These are phyloP conservation scores for Neurospora intermedia DNA, from an alignment of 495 filamentous ascomycete genomes.

Conservation along the genomic window DNA sequence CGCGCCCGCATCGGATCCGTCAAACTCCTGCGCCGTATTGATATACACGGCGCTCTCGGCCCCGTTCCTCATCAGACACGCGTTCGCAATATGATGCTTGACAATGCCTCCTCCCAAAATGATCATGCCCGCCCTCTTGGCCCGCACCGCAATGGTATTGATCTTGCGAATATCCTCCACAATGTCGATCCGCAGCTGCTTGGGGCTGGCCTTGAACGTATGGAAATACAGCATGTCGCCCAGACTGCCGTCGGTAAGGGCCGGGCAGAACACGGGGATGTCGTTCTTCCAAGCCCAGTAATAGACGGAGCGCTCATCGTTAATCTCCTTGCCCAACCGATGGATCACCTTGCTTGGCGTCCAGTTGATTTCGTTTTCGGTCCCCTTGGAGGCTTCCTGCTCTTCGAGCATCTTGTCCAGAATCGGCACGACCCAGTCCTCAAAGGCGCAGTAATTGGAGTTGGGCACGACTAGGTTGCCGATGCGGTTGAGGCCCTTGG, in stretches of 20 bases:
- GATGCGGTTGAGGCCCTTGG: conserved; percentile 84
- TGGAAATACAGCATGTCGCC: conserved; percentile 99
- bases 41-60: conserved; percentile 94
- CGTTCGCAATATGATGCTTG: conserved; percentile 97
- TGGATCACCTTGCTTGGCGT: conserved; percentile 82
- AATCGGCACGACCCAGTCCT: conserved; percentile 94
- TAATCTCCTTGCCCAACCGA: conserved; percentile 82
- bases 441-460: conserved; percentile 90
- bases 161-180: conserved; percentile 80
- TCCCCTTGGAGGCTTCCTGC: conserved; percentile 65
- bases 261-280: conserved; percentile 94
- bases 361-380: conserved; percentile 69
- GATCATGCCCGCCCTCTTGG: conserved; percentile 81
- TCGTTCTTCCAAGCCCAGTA: conserved; percentile 93
- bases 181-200: conserved; percentile 72
- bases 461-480: conserved; percentile 96
- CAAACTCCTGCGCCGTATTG: conserved; percentile 93
- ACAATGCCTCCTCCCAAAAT: conserved; percentile 87
- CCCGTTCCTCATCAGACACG: conserved; percentile 91
- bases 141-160: conserved; percentile 78
- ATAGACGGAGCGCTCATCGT: conserved; percentile 74
- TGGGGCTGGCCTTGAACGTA: conserved; percentile 74
- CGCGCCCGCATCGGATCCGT: conserved; percentile 92
- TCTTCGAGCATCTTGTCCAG: conserved; percentile 84
- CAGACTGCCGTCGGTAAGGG: conserved; percentile 84